Conservation (phyloP, 805 yeast species). For the Sugiyamaella boreocaroliniensis region DNA sequence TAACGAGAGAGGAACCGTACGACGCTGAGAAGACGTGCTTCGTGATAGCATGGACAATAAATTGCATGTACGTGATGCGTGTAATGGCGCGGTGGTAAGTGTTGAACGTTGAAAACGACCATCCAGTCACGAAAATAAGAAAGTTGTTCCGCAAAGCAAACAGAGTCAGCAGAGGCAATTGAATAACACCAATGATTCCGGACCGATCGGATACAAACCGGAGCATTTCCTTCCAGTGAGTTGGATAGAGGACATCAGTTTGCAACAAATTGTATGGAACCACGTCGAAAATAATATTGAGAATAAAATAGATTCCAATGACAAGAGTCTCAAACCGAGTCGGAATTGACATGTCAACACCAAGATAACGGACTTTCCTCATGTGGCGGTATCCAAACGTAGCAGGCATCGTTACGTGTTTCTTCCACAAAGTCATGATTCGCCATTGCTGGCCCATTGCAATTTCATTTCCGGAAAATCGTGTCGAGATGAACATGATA, state of each 20-base stretch:
- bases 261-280: slow-evolving; percentile 28
- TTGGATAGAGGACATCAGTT: slow-evolving; percentile 35
- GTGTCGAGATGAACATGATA: slow-evolving; percentile 7
- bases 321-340: slow-evolving; percentile 46
- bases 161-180: slow-evolving; percentile 45
- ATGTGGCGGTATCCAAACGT: slow-evolving; percentile 30
- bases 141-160: slow-evolving; percentile 62
- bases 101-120: slow-evolving; percentile 50
- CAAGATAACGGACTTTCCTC: slow-evolving; percentile 19
- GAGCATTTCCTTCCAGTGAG: slow-evolving; percentile 33
- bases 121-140: slow-evolving; percentile 52
- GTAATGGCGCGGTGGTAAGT: slow-evolving; percentile 54
- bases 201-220: slow-evolving; percentile 47
- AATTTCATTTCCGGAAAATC: slow-evolving; percentile 20
- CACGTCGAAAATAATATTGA: slow-evolving; percentile 29
- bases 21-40: slow-evolving; percentile 44
- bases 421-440: slow-evolving; percentile 21
- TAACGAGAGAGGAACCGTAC: slow-evolving; percentile 28
- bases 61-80: slow-evolving; percentile 36
- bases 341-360: slow-evolving; percentile 36
- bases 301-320: slow-evolving; percentile 35
- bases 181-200: slow-evolving; percentile 44
- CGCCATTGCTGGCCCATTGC: slow-evolving; percentile 20
- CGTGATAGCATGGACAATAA: slow-evolving; percentile 41
- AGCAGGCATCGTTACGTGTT: slow-evolving; percentile 34